These are phyloP conservation scores for Bretziella fagacearum DNA, from an alignment of 2,329 filamentous ascomycete genomes.

Conservation along the genomic window DNA sequence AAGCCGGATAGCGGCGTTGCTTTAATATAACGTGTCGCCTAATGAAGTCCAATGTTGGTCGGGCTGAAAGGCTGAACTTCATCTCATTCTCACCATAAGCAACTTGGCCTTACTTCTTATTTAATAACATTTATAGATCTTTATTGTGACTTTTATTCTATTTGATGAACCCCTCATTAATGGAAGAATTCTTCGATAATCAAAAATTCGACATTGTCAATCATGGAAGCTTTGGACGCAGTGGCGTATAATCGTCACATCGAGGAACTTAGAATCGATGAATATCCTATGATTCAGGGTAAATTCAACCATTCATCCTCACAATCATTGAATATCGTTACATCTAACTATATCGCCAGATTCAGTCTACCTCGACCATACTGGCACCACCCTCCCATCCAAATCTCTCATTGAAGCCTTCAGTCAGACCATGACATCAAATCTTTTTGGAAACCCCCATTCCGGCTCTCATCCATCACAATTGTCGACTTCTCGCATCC, in stretches of 20 bases:
- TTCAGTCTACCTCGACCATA: conserved; percentile 39
- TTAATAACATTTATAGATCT: no score
- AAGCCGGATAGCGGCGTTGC: no score
- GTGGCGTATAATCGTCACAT: conserved; percentile 40
- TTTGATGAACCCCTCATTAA: no score
- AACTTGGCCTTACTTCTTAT: no score
- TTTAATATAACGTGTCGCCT: no score
- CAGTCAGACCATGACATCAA: conserved; percentile 34
- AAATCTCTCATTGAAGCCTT: conserved; percentile 40
- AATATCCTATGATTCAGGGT: conserved; percentile 59
- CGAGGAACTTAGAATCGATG: conserved; percentile 38
- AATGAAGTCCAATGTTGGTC: no score
- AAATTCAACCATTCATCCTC: conserved; percentile 16
- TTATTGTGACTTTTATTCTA: no score
- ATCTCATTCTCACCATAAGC: no score
- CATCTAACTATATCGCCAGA: conserved; percentile 19
- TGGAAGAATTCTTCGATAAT: no score
- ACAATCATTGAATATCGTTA: background rate
- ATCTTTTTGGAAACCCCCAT: conserved; percentile 53
- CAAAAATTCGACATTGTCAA: background rate
- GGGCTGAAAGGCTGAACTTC: no score
- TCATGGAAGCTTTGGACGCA: background rate
- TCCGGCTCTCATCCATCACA: conserved; percentile 44
- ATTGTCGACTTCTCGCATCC: conserved; percentile 38
- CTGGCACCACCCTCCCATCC: conserved; percentile 39